Conservation (phyloP, 192 early-diverging fungal species). For the Backusella tarrabulga region DNA sequence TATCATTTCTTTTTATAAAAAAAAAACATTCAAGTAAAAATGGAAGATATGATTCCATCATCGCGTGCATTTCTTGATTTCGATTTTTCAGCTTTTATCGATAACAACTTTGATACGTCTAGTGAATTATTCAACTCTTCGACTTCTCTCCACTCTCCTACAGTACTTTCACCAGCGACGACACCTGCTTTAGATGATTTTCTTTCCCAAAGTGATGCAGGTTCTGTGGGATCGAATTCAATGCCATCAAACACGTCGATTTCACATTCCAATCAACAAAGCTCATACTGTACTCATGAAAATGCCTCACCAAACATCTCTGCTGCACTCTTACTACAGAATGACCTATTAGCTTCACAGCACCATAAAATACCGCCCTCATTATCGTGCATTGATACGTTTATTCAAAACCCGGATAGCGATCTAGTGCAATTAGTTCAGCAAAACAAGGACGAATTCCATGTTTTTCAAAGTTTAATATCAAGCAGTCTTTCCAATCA, state of each 20-base stretch:
- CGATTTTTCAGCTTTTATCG: slow-evolving; percentile 11
- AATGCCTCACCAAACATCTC: neutral
- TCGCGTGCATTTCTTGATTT: slow-evolving; percentile 6
- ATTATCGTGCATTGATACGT: neutral
- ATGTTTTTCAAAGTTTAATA: neutral
- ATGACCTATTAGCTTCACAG: neutral
- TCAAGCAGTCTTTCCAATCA: neutral
- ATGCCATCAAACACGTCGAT: neutral
- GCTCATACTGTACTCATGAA: neutral
- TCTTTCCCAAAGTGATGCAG: neutral
- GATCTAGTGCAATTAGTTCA: slow-evolving; percentile 10
- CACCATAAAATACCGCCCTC: neutral
- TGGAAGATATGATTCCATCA: neutral
- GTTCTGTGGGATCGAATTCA: neutral
- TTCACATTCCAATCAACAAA: slow-evolving; percentile 2
- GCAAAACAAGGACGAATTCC: neutral
- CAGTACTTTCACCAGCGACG: neutral
- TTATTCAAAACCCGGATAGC: neutral
- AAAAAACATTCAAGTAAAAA: neutral
- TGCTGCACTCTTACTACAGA: neutral
- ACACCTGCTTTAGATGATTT: slow-evolving; percentile 4
- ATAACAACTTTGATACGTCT: slow-evolving; percentile 10
- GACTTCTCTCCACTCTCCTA: neutral
- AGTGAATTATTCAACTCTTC: slow-evolving; percentile 4
- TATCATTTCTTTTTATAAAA: neutral